Evolutionary conservation across 139 green algal genomes (phyloP), one percentile per base, ranked within the genome.

Genomic region (Chlorella sorokiniana): DNA sequence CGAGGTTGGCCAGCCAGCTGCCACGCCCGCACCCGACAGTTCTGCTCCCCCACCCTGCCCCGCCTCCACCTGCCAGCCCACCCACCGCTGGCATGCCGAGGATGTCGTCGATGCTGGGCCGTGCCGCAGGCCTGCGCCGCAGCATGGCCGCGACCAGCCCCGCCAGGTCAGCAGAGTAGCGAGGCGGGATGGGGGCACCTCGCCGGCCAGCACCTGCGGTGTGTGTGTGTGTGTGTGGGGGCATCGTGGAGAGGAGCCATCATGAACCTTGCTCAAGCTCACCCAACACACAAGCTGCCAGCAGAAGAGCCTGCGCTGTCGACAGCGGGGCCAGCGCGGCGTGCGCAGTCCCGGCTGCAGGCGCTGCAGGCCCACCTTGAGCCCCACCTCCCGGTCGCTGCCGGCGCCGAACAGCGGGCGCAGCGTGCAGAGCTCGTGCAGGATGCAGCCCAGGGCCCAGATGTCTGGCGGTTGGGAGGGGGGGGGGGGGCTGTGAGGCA

Each of bases 341-440:
- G n/a, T n/a, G n/a, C n/a, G n/a, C n/a, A n/a, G n/a, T n/a, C n/a
- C n/a, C n/a, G n/a, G n/a, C n/a, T n/a, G n/a, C n/a, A n/a, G n/a
- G n/a, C n/a, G 48, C 14, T 59, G 18, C 18, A 29, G 56, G 18
- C 56, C 18, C 56, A 65, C 56, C 56, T 65, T 29, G 18, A 33
- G 56, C 56, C 22, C 6, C 56, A 31, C 23, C 16, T 65, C 56
- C 10, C 22, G 56, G 18, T 65, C 56, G n/a, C 9, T 69, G 31
- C 8, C n/a, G n/a, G 18, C 9, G 16, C 71, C 18, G 40, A 81
- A 81, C 4, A 59, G 38, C 9, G 74, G 63, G n/a, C 44, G 9
- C 14, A 68, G 63, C 11, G 76, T 41, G 62, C 76, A 82, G 42
- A 96, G 93, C 90, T 98, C 94, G 83, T 95, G 96, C 45, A 98